phyloP scores from a whole-genome alignment of 139 green algal species.

The Coelastrella sp. region DNA sequence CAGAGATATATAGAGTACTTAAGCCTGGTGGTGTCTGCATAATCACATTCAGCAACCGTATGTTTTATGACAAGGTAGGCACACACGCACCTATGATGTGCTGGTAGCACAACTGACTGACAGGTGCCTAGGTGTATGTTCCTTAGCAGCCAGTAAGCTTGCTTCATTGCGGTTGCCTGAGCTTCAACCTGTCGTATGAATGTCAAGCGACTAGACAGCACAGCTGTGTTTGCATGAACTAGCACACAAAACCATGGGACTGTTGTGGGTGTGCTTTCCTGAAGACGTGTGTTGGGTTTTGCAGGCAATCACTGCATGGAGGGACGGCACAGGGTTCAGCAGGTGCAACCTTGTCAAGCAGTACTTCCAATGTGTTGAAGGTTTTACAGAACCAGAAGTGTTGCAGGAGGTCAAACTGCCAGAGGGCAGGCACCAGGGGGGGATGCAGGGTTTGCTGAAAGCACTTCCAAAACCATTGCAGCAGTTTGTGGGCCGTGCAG shows the following conservation, averaged over 20 bases:
- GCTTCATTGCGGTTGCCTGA: no score
- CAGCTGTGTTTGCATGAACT: no score
- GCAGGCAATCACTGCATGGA: slow-evolving; percentile 82
- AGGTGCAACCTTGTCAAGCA: slow-evolving; percentile 77
- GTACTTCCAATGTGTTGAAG: slow-evolving; percentile 79
- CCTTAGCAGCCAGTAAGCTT: no score
- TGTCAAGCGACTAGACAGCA: no score
- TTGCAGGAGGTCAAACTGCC: slow-evolving; percentile 63
- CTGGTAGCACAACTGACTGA: background rate
- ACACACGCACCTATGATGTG: no score
- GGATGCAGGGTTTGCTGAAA: slow-evolving; percentile 7
- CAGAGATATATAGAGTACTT: slow-evolving; percentile 88
- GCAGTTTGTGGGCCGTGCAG: slow-evolving; percentile 38
- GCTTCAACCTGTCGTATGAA: no score
- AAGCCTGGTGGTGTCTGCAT: slow-evolving; percentile 87
- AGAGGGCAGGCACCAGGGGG: slow-evolving; percentile 13
- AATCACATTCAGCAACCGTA: slow-evolving; percentile 87
- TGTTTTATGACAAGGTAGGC: slow-evolving; percentile 86
- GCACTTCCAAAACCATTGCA: slow-evolving; percentile 37
- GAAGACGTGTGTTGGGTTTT: background rate
- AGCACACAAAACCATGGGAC: no score
- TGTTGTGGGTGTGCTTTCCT: no score
- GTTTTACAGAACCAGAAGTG: slow-evolving; percentile 76
- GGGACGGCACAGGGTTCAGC: slow-evolving; percentile 75
- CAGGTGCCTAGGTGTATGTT: background rate